phyloP scores from a whole-genome alignment of 257 asterid species.

The Salvia miltiorrhiza region DNA sequence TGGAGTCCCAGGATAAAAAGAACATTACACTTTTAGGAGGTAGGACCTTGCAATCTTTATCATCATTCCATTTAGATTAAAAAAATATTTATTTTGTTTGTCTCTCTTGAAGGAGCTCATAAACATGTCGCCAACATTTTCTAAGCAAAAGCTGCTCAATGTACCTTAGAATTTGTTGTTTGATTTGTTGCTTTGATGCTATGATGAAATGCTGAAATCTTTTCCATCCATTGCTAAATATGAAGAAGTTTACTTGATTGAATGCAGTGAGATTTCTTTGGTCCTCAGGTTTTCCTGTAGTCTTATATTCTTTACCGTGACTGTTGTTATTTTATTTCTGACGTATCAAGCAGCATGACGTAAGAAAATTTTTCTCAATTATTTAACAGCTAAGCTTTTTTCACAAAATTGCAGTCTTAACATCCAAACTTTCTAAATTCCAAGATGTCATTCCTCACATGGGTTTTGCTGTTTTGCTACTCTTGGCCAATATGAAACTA shows the following conservation, averaged over 20 bases:
- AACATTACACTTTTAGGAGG: slow-evolving; percentile 94
- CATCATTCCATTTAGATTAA: background rate
- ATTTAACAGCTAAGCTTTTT: background rate
- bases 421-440: background rate
- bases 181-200: background rate
- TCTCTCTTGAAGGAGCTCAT: slow-evolving; percentile 5
- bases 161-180: background rate
- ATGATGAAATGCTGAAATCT: background rate
- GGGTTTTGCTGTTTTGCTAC: slow-evolving; percentile 12
- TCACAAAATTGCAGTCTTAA: background rate
- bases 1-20: slow-evolving; percentile 62
- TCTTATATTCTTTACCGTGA: background rate
- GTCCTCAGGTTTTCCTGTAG: background rate
- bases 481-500: background rate
- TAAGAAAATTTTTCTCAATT: background rate
- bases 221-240: background rate
- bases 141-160: slow-evolving; percentile 17
- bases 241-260: slow-evolving; percentile 3
- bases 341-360: background rate
- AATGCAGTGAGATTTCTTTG: background rate
- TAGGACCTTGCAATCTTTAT: slow-evolving; percentile 23
- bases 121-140: background rate
- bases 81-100: background rate
- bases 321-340: background rate
- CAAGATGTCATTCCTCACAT: background rate